Percentiles rank a stretch among this genome's conserved stretches.
Evolutionary conservation across 2,329 filamentous ascomycete genomes (phyloP).

Genomic region (Pestalotiopsis sp.): DNA sequence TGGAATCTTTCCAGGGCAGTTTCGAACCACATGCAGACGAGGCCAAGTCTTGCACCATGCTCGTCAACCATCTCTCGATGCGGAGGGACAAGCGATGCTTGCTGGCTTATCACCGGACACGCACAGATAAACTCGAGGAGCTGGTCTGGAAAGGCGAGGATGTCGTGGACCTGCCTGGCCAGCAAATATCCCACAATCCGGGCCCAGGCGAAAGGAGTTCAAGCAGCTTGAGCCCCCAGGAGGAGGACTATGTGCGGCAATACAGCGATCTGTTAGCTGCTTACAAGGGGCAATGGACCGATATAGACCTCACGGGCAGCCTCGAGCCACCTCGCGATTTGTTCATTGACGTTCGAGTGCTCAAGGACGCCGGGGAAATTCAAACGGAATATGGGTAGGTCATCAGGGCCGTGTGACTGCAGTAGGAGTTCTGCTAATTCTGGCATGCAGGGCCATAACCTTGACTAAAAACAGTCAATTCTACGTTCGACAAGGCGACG

Average conservation of each 20-base stretch:
- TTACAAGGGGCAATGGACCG: conserved; percentile 98
- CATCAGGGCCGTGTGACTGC: neutral
- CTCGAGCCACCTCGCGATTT: conserved; percentile 92
- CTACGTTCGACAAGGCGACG: conserved; percentile 93
- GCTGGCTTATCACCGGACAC: conserved; percentile 88
- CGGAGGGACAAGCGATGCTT: conserved; percentile 94
- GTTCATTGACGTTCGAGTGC: conserved; percentile 93
- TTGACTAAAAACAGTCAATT: conserved; percentile 98
- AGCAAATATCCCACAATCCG: conserved; percentile 46
- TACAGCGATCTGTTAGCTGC: conserved; percentile 92
- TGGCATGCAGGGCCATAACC: conserved; percentile 75
- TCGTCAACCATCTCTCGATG: conserved; percentile 95
- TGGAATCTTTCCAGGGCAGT: conserved; percentile 79
- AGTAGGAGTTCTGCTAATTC: neutral
- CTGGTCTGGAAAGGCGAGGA: conserved; percentile 91
- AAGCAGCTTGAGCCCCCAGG: conserved; percentile 88
- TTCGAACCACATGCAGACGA: conserved; percentile 86
- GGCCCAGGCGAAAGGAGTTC: conserved; percentile 53
- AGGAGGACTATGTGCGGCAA: conserved; percentile 92
- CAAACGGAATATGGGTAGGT: conserved; percentile 96
- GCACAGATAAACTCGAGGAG: conserved; percentile 89
- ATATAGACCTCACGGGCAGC: conserved; percentile 92
- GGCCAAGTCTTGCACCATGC: conserved; percentile 80
- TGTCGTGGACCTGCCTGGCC: conserved; percentile 69
- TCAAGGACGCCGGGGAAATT: conserved; percentile 97